phyloP scores from a whole-genome alignment of 129 eudicot species.

The Escallonia herrerae region DNA sequence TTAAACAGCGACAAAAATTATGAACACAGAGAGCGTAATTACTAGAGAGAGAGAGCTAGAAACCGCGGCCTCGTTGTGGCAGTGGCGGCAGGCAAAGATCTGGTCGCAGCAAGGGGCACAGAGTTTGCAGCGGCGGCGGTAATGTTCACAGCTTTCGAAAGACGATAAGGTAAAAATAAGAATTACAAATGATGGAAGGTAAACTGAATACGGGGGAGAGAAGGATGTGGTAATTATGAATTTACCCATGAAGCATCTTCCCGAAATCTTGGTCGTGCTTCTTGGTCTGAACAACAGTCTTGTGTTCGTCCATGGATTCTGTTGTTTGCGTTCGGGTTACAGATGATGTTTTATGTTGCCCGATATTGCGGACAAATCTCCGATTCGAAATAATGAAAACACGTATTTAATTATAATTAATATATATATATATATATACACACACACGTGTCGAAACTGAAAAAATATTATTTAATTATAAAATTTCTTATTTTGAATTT shows the following conservation, averaged over 20 bases:
- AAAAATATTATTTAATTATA: too few relatives aligned
- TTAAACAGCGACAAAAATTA: background rate
- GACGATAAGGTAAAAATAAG: background rate
- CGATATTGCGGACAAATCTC: too few relatives aligned
- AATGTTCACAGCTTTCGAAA: conserved; percentile 65
- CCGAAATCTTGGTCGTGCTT: conserved; percentile 34
- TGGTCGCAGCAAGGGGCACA: conserved; percentile 84
- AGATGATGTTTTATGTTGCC: too few relatives aligned
- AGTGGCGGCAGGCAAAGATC: conserved; percentile 81
- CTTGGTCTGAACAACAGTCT: conserved; percentile 9
- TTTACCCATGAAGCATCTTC: conserved; percentile 56
- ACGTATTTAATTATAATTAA: too few relatives aligned
- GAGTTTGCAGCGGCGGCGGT: conserved; percentile 76
- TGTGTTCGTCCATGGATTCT: conserved; percentile 19
- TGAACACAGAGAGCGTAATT: background rate
- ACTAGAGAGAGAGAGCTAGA: background rate
- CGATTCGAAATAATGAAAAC: too few relatives aligned
- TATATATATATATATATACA: too few relatives aligned
- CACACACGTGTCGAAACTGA: too few relatives aligned
- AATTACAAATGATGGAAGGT: background rate
- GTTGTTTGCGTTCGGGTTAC: background rate
- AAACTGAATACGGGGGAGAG: too few relatives aligned
- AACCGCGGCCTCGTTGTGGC: conserved; percentile 89
- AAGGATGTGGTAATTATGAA: conserved; percentile 1
- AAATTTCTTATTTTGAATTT: too few relatives aligned